phyloP scores from a whole-genome alignment of 331 rosid genomes.

The Saraca asoca region DNA sequence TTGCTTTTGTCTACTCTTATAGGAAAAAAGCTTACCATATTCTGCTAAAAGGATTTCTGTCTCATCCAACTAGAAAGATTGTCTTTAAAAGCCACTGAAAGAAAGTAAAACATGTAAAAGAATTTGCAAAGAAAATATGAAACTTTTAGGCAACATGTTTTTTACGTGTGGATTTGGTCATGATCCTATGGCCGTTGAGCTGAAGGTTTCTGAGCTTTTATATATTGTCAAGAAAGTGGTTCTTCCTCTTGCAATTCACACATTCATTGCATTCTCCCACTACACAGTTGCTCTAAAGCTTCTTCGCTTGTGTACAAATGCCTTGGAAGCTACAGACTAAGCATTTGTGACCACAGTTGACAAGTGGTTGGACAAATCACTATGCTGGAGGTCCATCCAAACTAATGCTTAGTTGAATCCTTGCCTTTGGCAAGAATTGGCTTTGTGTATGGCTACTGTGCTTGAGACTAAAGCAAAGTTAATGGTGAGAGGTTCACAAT shows the following conservation, averaged over 20 bases:
- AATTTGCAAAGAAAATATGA: too few species aligned
- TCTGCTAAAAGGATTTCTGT: too few species aligned
- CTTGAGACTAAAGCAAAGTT: too few species aligned
- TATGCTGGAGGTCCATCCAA: conserved; percentile 77
- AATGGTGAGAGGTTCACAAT: too few species aligned
- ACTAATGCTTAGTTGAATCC: conserved; percentile 81
- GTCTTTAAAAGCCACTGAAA: too few species aligned
- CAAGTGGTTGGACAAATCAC: conserved; percentile 77
- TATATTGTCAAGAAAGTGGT: conserved; percentile 62
- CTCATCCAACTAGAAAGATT: too few species aligned
- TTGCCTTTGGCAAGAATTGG: too few species aligned
- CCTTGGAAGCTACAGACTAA: conserved; percentile 86
- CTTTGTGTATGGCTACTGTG: too few species aligned
- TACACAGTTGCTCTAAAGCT: conserved; percentile 78
- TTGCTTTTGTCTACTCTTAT: too few species aligned
- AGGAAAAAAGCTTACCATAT: too few species aligned
- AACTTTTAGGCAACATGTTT: conserved; percentile 85
- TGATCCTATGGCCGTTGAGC: conserved; percentile 71
- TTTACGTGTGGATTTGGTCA: conserved; percentile 75
- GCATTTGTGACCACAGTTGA: conserved; percentile 76
- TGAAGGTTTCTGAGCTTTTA: conserved; percentile 65
- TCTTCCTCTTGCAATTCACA: conserved; percentile 71
- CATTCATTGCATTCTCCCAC: conserved; percentile 75
- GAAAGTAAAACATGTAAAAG: too few species aligned
- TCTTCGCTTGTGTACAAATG: conserved; percentile 72